A percentile compares a stretch with the other conserved stretches of the same genome.
phyloP scores from a whole-genome alignment of 192 early-diverging fungal species.

The Backusella psychrophila region DNA sequence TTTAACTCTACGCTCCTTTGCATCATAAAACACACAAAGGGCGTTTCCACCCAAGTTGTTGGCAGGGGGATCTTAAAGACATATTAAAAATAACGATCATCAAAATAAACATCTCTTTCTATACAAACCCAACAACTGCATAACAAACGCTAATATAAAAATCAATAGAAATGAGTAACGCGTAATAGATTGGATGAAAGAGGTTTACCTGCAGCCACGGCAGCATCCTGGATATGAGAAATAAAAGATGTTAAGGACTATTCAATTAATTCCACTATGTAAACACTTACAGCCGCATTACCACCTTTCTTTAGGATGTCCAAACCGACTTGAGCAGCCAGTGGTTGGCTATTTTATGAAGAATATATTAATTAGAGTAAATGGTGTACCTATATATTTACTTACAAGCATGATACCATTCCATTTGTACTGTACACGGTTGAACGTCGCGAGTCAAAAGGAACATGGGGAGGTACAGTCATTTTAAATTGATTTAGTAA shows the following conservation, averaged over 20 bases:
- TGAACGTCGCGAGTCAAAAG: conserved; percentile 46
- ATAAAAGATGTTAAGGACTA: background rate
- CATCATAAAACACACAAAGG: conserved; percentile 76
- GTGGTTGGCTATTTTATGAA: conserved; percentile 54
- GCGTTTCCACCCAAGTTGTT: conserved; percentile 79
- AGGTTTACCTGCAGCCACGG: conserved; percentile 47
- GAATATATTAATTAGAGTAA: background rate
- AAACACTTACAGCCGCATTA: conserved; percentile 63
- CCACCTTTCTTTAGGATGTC: conserved; percentile 65
- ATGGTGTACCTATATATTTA: background rate
- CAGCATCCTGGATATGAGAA: conserved; percentile 44
- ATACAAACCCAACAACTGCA: conserved; percentile 61
- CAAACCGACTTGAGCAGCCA: conserved; percentile 66
- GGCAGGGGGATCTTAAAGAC: conserved; percentile 60
- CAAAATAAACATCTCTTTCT: conserved; percentile 25
- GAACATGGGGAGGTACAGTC: background rate
- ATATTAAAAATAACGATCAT: background rate
- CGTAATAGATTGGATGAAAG: no score
- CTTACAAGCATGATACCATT: conserved; percentile 58
- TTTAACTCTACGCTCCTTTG: conserved; percentile 48
- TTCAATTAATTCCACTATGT: background rate
- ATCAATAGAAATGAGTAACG: conserved; percentile 5
- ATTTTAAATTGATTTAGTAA: background rate
- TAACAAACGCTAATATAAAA: conserved; percentile 50
- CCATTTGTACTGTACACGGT: conserved; percentile 55